These are phyloP conservation scores for Cardamine resedifolia DNA, from an alignment of 345 rosid species.

Conservation along the genomic window DNA sequence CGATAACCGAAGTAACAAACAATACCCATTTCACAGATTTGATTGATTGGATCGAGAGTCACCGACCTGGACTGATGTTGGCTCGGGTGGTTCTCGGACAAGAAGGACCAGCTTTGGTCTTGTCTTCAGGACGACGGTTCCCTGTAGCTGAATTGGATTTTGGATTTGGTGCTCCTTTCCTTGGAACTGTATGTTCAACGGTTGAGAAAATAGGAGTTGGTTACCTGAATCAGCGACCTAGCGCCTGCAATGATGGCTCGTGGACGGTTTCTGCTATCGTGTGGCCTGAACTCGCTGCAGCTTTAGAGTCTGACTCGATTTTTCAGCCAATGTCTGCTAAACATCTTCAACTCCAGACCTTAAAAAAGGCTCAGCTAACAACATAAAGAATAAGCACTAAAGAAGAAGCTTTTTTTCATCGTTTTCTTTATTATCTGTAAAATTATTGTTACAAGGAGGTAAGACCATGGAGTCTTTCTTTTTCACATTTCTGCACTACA, in stretches of 20 bases:
- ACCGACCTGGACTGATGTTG: constrained; percentile 84
- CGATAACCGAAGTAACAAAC: constrained; percentile 56
- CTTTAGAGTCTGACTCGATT: constrained; percentile 69
- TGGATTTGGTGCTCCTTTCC: constrained; percentile 67
- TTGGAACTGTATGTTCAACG: constrained; percentile 63
- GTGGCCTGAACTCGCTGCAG: constrained; percentile 72
- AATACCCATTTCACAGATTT: constrained; percentile 69
- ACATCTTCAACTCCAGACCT: constrained; percentile 48
- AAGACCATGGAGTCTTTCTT: constrained; percentile 9
- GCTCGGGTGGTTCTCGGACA: constrained; percentile 58
- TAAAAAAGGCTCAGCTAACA: not conserved
- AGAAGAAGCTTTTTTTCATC: not conserved
- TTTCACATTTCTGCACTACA: constrained; percentile 22
- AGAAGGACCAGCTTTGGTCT: constrained; percentile 71
- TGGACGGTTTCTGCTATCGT: constrained; percentile 75
- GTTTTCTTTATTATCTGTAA: constrained; percentile 20
- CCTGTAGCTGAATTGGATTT: constrained; percentile 77
- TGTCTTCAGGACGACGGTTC: constrained; percentile 74
- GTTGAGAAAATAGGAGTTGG: constrained; percentile 67
- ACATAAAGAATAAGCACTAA: not conserved
- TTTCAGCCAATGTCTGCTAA: constrained; percentile 65
- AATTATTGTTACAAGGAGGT: constrained; percentile 26
- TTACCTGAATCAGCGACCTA: constrained; percentile 77
- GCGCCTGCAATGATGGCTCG: constrained; percentile 67
- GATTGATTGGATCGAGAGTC: constrained; percentile 85